Conservation (phyloP, 768 basidiomycete genomes). For the Sporobolomyces pararoseus region DNA sequence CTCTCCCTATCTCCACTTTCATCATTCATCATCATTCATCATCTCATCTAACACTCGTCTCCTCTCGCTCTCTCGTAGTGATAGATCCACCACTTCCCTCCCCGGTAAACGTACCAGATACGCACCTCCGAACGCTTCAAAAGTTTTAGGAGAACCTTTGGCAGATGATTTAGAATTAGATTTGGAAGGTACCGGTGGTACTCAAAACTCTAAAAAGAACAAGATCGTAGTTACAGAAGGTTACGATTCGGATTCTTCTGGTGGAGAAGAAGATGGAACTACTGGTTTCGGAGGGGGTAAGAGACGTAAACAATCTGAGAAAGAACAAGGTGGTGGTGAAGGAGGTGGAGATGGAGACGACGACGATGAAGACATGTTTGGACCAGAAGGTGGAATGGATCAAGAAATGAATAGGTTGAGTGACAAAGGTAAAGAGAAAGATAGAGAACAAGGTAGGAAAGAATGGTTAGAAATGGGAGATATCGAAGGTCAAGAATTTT, state of each 20-base stretch:
- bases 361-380: conserved; percentile 50
- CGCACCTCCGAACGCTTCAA: conserved; percentile 22
- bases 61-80: conserved; percentile 2
- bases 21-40: neutral
- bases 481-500: conserved; percentile 94
- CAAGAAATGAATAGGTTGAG: conserved; percentile 62
- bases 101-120: conserved; percentile 34
- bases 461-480: conserved; percentile 82
- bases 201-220: conserved; percentile 16
- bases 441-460: conserved; percentile 44
- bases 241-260: conserved; percentile 39
- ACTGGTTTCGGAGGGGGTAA: conserved; percentile 22
- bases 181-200: conserved; percentile 25
- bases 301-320: neutral
- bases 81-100: conserved; percentile 22
- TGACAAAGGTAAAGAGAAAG: conserved; percentile 57
- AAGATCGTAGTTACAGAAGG: conserved; percentile 32
- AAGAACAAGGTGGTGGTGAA: too few relatives aligned
- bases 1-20: neutral
- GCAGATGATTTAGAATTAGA: conserved; percentile 37
- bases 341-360: conserved; percentile 47
- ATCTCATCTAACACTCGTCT: neutral
- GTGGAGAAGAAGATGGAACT: conserved; percentile 23
- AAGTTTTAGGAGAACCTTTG: neutral
- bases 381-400: conserved; percentile 48